Evolutionary conservation across 179 eudicot species (phyloP), one percentile per base, ranked within the genome.

Genomic region (Silene noctiflora): DNA sequence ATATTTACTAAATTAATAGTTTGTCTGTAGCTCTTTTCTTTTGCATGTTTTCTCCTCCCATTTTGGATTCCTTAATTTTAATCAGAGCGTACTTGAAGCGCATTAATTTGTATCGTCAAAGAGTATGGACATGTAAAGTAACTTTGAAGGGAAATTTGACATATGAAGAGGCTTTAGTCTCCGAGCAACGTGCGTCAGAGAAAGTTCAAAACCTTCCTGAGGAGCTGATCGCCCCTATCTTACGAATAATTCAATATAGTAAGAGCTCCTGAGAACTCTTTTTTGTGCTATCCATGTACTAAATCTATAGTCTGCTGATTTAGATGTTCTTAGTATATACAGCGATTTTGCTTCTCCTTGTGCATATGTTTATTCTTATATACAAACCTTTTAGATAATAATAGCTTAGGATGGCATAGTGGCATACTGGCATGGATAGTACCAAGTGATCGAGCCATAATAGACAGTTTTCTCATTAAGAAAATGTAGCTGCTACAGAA

Each of bases 71-170:
- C 82, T 88, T 79, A 71, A 79, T 76, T 70, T 42, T 71, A 14
- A 66, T 21, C 77, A 96, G 99, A 70, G 94, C 89, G 74, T 96
- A 96, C 81, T 76, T 96, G 88, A 91, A 89, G 76, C 88, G 99
- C 76, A 83, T 91, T 21, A 89, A 87, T 84, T 73, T 96, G 14
- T 96, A 96, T 78, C 96, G 96, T 73, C 85, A 88, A 77, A 81
- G 92, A 85, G 82, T 87, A 58, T 96, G 99, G 99, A 85, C 94
- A 44, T 96, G 99, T 80, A 91, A 96, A 84, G 91, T 84, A 44
- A 90, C 98, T 33, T 94, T 89, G 70, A 96, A 91, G 85, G 79
- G 75, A 69, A 91, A 93, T 78, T 77, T 96, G 83, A 96, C 97
- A 27, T 96, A 85, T 82, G 99, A 96, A 81, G 99, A 96, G 86